Conservation (phyloP, 768 basidiomycete genomes). For the Phlebiopsis gigantea region DNA sequence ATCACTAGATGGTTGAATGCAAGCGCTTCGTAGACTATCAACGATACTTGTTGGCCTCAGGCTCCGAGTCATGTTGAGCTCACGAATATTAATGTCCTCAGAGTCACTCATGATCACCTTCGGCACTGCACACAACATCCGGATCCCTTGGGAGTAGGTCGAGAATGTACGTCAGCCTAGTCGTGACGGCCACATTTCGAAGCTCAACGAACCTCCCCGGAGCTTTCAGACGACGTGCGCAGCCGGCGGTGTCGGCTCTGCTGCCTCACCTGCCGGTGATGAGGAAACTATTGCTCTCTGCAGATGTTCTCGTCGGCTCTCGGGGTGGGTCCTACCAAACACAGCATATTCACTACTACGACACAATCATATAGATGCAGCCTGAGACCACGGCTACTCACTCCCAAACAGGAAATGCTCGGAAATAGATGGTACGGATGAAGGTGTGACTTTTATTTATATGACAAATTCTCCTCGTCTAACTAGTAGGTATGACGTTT, state of each 20-base stretch:
- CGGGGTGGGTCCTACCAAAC: neutral
- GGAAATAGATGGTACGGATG: neutral
- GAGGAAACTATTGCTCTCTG: neutral
- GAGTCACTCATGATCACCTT: too few relatives aligned
- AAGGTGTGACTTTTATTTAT: neutral
- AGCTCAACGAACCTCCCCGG: too few relatives aligned
- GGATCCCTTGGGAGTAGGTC: too few relatives aligned
- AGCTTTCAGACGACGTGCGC: neutral
- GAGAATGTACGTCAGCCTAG: too few relatives aligned
- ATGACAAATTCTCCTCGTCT: too few relatives aligned
- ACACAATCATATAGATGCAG: neutral
- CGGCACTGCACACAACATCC: too few relatives aligned
- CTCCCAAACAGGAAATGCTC: neutral
- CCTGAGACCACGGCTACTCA: neutral
- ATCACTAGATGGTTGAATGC: too few relatives aligned
- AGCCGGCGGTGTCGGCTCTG: neutral
- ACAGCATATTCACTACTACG: neutral
- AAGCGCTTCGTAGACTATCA: too few relatives aligned
- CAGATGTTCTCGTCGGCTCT: neutral
- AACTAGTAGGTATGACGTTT: neutral
- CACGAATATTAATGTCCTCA: too few relatives aligned
- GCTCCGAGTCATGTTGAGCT: too few relatives aligned
- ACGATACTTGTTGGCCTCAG: too few relatives aligned
- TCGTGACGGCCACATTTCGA: too few relatives aligned
- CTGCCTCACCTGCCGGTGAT: neutral